Evolutionary conservation across 371 early-diverging fungal species (phyloP).

Genomic region (Syncephalastrum contaminatum): DNA sequence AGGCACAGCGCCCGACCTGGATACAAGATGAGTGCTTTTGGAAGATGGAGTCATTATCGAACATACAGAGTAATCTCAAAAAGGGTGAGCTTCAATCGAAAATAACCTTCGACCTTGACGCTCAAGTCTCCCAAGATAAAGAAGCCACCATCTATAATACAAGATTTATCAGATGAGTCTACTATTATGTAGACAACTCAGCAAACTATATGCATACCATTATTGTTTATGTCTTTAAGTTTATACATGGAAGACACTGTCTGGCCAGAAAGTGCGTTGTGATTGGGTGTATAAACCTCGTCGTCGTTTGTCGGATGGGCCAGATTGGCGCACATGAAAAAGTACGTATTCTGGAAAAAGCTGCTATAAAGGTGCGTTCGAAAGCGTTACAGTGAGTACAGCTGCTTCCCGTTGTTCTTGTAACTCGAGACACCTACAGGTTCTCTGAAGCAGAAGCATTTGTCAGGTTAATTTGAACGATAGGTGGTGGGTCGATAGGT

Average conservation of each 20-base stretch:
- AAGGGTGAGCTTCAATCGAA: slow-evolving; percentile 84
- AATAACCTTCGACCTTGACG: slow-evolving; percentile 86
- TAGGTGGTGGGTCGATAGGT: slow-evolving; percentile 26
- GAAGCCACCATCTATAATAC: slow-evolving; percentile 76
- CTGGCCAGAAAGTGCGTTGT: slow-evolving; percentile 45
- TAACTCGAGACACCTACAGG: slow-evolving; percentile 8
- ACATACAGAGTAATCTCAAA: slow-evolving; percentile 79
- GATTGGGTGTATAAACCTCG: slow-evolving; percentile 35
- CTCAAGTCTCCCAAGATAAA: slow-evolving; percentile 95
- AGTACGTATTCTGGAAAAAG: slow-evolving; percentile 57
- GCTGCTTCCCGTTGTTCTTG: not conserved
- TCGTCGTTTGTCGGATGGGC: slow-evolving; percentile 37
- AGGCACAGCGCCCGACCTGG: slow-evolving; percentile 24
- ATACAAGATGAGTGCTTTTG: not conserved
- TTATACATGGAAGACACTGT: slow-evolving; percentile 48
- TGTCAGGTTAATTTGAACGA: slow-evolving; percentile 20
- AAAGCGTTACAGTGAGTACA: not conserved
- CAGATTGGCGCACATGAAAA: slow-evolving; percentile 49
- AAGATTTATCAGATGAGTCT: too few species aligned
- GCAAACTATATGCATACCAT: slow-evolving; percentile 20
- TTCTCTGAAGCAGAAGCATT: slow-evolving; percentile 12
- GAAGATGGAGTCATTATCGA: not conserved
- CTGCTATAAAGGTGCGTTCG: slow-evolving; percentile 36
- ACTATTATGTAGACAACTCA: not conserved
- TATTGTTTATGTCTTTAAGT: slow-evolving; percentile 42